Conservation (phyloP, 2,329 filamentous ascomycete genomes). For the Xenoacremonium recifei region DNA sequence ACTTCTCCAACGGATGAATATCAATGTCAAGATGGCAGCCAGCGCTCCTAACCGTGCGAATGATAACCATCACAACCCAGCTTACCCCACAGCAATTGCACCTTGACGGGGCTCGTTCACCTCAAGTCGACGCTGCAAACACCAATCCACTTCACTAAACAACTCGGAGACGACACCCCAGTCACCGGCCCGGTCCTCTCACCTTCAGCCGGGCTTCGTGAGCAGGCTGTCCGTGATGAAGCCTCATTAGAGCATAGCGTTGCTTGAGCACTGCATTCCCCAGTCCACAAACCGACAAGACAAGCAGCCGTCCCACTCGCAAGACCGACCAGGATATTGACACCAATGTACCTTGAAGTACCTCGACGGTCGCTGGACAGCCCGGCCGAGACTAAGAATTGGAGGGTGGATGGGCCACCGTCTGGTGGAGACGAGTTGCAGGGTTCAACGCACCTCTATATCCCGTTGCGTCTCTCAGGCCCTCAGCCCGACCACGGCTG, state of each 20-base stretch:
- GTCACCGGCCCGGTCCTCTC: not conserved
- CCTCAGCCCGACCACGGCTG: slow-evolving; percentile 11
- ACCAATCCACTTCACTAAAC: too few species aligned
- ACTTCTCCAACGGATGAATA: too few species aligned
- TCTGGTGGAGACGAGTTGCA: slow-evolving; percentile 21
- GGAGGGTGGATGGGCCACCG: slow-evolving; percentile 14
- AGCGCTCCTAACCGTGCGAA: too few species aligned
- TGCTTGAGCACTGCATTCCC: slow-evolving; percentile 13
- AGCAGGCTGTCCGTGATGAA: not conserved
- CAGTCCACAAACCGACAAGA: slow-evolving; percentile 15
- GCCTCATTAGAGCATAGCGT: slow-evolving; percentile 15
- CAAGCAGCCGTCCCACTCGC: slow-evolving; percentile 19
- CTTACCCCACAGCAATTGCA: too few species aligned
- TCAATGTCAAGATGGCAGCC: too few species aligned
- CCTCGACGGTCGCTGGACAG: slow-evolving; percentile 12
- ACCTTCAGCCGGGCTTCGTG: not conserved
- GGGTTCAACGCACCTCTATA: slow-evolving; percentile 15
- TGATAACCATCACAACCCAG: too few species aligned
- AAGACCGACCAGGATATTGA: slow-evolving; percentile 11
- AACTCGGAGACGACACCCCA: too few species aligned
- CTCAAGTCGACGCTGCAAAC: too few species aligned
- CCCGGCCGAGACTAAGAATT: slow-evolving; percentile 23
- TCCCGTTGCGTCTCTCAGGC: slow-evolving; percentile 19
- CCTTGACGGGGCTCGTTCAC: too few species aligned
- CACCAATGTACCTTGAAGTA: slow-evolving; percentile 25